Base-by-base conservation (phyloP, 2,329 filamentous ascomycete genomes). In the Ramularia endophylla region DNA sequence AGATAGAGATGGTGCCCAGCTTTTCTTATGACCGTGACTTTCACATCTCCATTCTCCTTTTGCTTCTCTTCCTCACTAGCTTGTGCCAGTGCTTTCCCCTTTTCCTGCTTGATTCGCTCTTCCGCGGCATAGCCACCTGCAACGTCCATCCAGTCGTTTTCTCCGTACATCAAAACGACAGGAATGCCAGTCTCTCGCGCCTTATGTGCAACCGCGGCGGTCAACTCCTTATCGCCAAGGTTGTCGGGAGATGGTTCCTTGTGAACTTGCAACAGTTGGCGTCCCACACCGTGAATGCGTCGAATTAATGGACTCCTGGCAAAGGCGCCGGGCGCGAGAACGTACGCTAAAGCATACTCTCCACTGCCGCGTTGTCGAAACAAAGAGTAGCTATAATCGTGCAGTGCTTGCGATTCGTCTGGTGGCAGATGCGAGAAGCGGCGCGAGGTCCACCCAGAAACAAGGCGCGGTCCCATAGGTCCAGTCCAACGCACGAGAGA, bases 91-190 rank as follows among this genome's bases (percentile, higher is more conserved):
- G 75, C 71, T 36, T 77, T 75, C 18, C 67, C 65, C 50, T 76
- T 77, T 48, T 83, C 80, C 43, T 81, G 73, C 46, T 86, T 81
- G 9, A 97, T 75, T 62, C 84, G 88, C 65, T 89, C 78, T 58
- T 85, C 78, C 0, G 89, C 81, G 0, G 85, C 87, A 34, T 81
- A 78, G 0, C 92, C 92, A 19, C 89, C 92, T 0, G 80, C 80
- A 7, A 92, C 81, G 53, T 98, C 92, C 92, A 98, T 98, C 92
- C 92, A 98, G 70, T 98, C 92, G 58, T 92, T 82, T 56, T 97
- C 89, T 49, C 92, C 92, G 60, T 98, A 98, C 85, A 97, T 89
- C 61, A 98, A 78, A 7, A 97, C 77, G 22, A 97, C 75, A 41
- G 77, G 74, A 53, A 87, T 77, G 58, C 70, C 75, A 38, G 81